Evolutionary conservation across 768 basidiomycete species (phyloP).

Genomic region (Lactarius pseudohatsudake): DNA sequence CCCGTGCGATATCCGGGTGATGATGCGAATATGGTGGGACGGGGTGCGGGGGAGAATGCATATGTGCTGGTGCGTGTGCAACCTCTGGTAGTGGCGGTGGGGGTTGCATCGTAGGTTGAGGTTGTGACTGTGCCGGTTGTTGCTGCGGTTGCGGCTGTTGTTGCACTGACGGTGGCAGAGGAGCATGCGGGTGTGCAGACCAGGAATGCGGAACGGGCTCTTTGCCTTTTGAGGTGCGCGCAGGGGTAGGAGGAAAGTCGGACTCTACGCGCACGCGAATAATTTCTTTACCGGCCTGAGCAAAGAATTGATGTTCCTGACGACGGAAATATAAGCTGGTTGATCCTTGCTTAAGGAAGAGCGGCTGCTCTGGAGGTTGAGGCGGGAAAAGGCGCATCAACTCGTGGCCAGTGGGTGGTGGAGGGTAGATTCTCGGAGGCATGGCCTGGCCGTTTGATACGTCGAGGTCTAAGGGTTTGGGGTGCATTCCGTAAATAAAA

Average conservation of each 20-base stretch:
- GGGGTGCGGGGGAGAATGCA: slow-evolving; percentile 29
- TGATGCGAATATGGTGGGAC: slow-evolving; percentile 39
- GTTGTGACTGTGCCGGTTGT: slow-evolving; percentile 9
- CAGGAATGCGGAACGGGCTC: slow-evolving; percentile 20
- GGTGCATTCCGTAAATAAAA: neutral
- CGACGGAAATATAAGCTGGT: slow-evolving; percentile 73
- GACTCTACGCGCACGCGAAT: slow-evolving; percentile 72
- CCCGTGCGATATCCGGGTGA: slow-evolving; percentile 35
- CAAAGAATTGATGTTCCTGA: slow-evolving; percentile 80
- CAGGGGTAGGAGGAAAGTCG: slow-evolving; percentile 42
- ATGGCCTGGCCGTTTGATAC: slow-evolving; percentile 53
- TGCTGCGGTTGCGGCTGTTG: neutral
- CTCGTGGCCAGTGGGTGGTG: slow-evolving; percentile 78
- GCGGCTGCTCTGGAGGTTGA: slow-evolving; percentile 53
- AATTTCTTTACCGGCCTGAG: slow-evolving; percentile 74
- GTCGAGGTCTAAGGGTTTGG: slow-evolving; percentile 55
- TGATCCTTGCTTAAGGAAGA: slow-evolving; percentile 58
- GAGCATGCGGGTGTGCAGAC: slow-evolving; percentile 27
- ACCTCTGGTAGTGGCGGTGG: slow-evolving; percentile 25
- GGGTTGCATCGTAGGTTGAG: slow-evolving; percentile 17
- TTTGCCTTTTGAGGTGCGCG: slow-evolving; percentile 28
- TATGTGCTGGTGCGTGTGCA: slow-evolving; percentile 22
- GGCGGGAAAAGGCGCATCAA: slow-evolving; percentile 85
- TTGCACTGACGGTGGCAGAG: slow-evolving; percentile 31
- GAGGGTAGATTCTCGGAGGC: slow-evolving; percentile 60